These are phyloP conservation scores for Parsonsia alboflavescens DNA, from an alignment of 257 asterid species.

Conservation along the genomic window DNA sequence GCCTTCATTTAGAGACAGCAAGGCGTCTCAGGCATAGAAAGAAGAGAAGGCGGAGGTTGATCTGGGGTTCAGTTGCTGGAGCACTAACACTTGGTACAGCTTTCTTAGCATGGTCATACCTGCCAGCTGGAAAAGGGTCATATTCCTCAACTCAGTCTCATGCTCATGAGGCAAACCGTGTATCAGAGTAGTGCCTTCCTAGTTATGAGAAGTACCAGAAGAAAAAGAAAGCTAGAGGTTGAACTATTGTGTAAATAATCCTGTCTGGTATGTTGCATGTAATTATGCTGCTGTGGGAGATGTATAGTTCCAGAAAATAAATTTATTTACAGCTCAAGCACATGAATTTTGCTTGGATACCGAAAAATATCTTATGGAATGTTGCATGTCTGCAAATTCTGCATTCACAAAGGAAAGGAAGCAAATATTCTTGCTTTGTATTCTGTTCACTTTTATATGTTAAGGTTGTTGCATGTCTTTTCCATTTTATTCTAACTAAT, in stretches of 20 bases:
- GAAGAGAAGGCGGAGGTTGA: slow-evolving; percentile 62
- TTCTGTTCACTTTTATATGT: too few relatives aligned
- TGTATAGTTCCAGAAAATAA: slow-evolving; percentile 31
- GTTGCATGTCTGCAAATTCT: too few relatives aligned
- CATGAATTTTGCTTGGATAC: slow-evolving; percentile 11
- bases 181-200: slow-evolving; percentile 28
- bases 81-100: slow-evolving; percentile 57
- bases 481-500: too few relatives aligned
- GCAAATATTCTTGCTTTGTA: too few relatives aligned
- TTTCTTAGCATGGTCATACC: slow-evolving; percentile 56
- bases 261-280: slow-evolving; percentile 20
- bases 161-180: slow-evolving; percentile 27
- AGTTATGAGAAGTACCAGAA: slow-evolving; percentile 6
- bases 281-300: slow-evolving; percentile 26
- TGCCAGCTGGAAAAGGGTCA: slow-evolving; percentile 48
- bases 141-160: slow-evolving; percentile 30
- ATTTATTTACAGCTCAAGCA: slow-evolving; percentile 21
- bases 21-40: slow-evolving; percentile 67
- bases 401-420: too few relatives aligned
- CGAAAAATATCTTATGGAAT: too few relatives aligned
- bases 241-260: slow-evolving; percentile 38
- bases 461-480: too few relatives aligned
- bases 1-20: slow-evolving; percentile 45
- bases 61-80: slow-evolving; percentile 76
- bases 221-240: slow-evolving; percentile 37